phyloP scores from a whole-genome alignment of 257 asterid genomes.

The Pogostemon cablin region DNA sequence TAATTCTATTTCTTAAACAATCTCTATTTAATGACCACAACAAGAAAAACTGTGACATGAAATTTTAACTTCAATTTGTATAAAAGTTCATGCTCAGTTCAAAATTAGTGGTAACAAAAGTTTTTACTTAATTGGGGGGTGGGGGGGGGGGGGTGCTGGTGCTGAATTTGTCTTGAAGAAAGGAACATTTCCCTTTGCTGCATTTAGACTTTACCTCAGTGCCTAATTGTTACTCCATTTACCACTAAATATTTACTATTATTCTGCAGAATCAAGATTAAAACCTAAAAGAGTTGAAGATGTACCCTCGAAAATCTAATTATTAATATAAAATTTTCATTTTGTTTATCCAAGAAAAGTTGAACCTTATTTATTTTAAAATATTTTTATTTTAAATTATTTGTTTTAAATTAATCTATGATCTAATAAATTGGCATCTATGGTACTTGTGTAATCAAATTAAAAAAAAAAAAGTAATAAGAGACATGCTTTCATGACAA shows the following conservation, averaged over 20 bases:
- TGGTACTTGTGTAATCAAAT: too few species aligned
- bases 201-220: conserved; percentile 19
- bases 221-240: not conserved
- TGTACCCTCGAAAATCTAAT: conserved; percentile 24
- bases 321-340: not conserved
- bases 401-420: not conserved
- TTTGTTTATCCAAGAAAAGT: not conserved
- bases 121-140: too few species aligned
- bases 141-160: not conserved
- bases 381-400: not conserved
- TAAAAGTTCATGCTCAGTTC: too few species aligned
- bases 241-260: conserved; percentile 6
- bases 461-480: too few species aligned
- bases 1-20: too few species aligned
- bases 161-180: conserved; percentile 30
- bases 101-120: too few species aligned
- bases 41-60: too few species aligned
- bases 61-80: too few species aligned
- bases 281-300: conserved; percentile 17
- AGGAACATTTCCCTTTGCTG: conserved; percentile 26
- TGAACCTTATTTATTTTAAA: not conserved
- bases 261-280: conserved; percentile 11
- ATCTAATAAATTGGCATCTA: not conserved
- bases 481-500: too few species aligned
- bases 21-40: too few species aligned